Evolutionary conservation across 1,139 yeast genomes (phyloP).

Genomic region (Scheffersomyces illinoinensis): DNA sequence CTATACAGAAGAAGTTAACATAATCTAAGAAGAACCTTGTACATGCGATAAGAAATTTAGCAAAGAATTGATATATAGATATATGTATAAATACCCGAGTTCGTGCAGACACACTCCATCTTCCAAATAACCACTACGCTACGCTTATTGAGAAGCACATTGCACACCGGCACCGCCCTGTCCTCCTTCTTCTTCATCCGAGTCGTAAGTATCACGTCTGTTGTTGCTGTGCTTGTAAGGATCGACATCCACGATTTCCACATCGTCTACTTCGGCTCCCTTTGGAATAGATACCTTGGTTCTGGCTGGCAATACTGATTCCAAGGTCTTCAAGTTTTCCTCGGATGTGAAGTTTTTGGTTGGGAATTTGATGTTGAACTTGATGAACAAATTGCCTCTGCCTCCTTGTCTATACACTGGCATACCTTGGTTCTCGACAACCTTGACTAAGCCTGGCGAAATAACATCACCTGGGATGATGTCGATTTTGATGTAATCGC

Average conservation of each 20-base stretch:
- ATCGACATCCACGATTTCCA: constrained; percentile 66
- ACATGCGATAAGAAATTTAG: background rate
- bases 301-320: constrained; percentile 68
- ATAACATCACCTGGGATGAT: constrained; percentile 93
- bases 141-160: constrained; percentile 74
- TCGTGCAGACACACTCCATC: background rate
- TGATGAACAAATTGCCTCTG: constrained; percentile 69
- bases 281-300: constrained; percentile 54
- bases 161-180: constrained; percentile 71
- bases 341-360: constrained; percentile 60
- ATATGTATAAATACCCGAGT: background rate
- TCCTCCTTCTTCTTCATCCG: constrained; percentile 65
- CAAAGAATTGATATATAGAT: background rate
- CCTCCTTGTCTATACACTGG: constrained; percentile 79
- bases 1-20: background rate
- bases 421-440: constrained; percentile 95
- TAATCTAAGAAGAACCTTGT: background rate
- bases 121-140: background rate
- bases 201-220: constrained; percentile 60
- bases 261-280: constrained; percentile 77
- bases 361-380: constrained; percentile 76
- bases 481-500: constrained; percentile 81
- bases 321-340: constrained; percentile 66
- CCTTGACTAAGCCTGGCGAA: constrained; percentile 78
- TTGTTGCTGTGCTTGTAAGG: constrained; percentile 56